phyloP scores from a whole-genome alignment of 495 filamentous ascomycete species.

The Penicillium atrosanguineum region DNA sequence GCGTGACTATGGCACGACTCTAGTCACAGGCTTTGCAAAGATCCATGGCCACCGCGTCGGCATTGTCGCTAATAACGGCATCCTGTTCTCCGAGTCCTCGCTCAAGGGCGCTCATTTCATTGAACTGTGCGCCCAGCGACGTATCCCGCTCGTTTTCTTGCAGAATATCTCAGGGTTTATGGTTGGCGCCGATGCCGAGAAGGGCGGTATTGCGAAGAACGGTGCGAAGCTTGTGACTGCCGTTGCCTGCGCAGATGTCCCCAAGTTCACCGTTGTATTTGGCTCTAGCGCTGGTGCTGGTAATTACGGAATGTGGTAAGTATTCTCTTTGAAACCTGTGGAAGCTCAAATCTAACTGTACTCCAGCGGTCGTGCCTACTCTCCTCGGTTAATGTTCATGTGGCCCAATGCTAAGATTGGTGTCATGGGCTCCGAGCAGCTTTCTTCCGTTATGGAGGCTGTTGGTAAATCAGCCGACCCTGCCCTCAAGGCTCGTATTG shows the following conservation, averaged over 20 bases:
- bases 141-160: conserved; percentile 86
- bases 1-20: conserved; percentile 81
- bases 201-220: conserved; percentile 95
- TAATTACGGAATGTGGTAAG: conserved; percentile 81
- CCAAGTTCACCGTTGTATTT: conserved; percentile 95
- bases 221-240: conserved; percentile 96
- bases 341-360: not conserved
- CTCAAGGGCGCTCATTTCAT: conserved; percentile 98
- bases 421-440: conserved; percentile 95
- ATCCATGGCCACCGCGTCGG: conserved; percentile 92
- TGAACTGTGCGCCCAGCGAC: conserved; percentile 89
- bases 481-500: conserved; percentile 78
- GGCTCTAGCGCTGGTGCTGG: conserved; percentile 75
- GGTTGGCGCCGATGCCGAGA: conserved; percentile 91
- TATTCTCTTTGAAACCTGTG: conserved; percentile 11
- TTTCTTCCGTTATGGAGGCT: conserved; percentile 89
- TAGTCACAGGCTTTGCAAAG: conserved; percentile 88
- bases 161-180: conserved; percentile 99
- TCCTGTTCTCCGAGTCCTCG: conserved; percentile 87
- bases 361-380: conserved; percentile 82
- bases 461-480: conserved; percentile 84
- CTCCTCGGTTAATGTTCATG: conserved; percentile 88
- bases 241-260: conserved; percentile 91
- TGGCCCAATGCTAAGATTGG: conserved; percentile 96
- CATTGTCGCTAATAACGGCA: conserved; percentile 95